Conservation (phyloP, 2,329 filamentous ascomycete species). For the Talaromyces verruculosus region DNA sequence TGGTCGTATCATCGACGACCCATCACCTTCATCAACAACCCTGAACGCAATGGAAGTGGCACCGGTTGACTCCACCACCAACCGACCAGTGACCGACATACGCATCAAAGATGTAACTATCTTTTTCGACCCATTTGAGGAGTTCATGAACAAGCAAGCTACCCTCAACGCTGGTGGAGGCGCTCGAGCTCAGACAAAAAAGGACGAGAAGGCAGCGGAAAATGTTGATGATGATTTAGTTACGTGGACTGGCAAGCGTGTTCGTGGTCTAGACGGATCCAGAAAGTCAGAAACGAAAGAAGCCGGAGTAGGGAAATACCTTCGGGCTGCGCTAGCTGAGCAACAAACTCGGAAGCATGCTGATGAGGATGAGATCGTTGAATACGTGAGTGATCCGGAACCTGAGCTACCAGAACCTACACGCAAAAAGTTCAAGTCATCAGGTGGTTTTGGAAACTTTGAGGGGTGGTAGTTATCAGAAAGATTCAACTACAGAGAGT, state of each 20-base stretch:
- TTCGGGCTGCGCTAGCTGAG: constrained; percentile 60
- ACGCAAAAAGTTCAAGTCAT: constrained; percentile 74
- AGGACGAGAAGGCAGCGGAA: constrained; percentile 28
- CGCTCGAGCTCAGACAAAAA: constrained; percentile 23
- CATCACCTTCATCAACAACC: constrained; percentile 45
- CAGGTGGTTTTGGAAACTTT: constrained; percentile 77
- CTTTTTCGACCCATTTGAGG: constrained; percentile 91
- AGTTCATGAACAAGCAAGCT: constrained; percentile 74
- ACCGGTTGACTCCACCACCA: constrained; percentile 68
- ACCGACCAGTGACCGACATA: constrained; percentile 75
- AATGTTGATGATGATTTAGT: constrained; percentile 69
- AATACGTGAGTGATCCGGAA: constrained; percentile 62
- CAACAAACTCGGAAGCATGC: constrained; percentile 28
- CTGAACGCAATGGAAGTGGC: constrained; percentile 75
- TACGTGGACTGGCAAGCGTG: constrained; percentile 94
- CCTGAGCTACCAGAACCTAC: constrained; percentile 56
- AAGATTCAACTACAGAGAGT: background rate
- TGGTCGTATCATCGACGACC: constrained; percentile 73
- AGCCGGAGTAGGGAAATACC: constrained; percentile 67
- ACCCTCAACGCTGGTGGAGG: constrained; percentile 34
- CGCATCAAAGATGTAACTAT: constrained; percentile 79
- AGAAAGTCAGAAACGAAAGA: background rate
- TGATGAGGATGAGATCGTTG: constrained; percentile 60
- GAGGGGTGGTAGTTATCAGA: constrained; percentile 68
- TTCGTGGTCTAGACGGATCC: constrained; percentile 65